Evolutionary conservation across 768 basidiomycete species (phyloP), one percentile per base, ranked within the genome.

Genomic region (Brasilioporus rufonigricans): DNA sequence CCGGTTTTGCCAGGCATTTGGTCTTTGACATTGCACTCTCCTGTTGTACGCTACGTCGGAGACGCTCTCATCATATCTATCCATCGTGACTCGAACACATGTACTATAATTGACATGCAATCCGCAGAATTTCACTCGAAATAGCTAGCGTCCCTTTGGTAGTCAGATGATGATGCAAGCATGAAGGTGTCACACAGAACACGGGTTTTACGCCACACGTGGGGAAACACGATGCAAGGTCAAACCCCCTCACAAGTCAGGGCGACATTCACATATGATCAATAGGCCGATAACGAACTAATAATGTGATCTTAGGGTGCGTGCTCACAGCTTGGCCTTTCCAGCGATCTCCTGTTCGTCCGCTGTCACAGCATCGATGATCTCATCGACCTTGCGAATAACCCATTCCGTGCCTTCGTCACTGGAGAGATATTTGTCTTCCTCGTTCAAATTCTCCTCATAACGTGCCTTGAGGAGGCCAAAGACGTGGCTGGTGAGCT

Each of bases 321-420:
- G 54, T 65, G 62, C 64, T 78, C 77, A 87, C 71, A 90, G 76
- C 76, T 84, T 91, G 70, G 76, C 79, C 70, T 79, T 84, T 60
- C 72, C 72, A 64, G 73, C 71, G 49, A 48, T 55, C 60, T 63
- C 66, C 40, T 68, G 61, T 49, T 70, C 74, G 62, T 71, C 77
- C 69, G 77, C 73, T 66, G 77, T 79, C 61, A 91, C 83, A 55
- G 84, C 85, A 71, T 91, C 89, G 59, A 87, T 76, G 71, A 93
- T 81, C 63, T 84, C 78, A 75, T 95, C 93, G 50, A 92, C 83
- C 45, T 82, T 87, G 65, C 86, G 84, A 64, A 94, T 76, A 48
- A 94, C 85, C 93, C 93, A 95, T 73, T 89, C 88, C 19, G 89
- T 82, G 32, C 93, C 93, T 70, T 93, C 89, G 66, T 93, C 92